Base-by-base conservation (phyloP, 1,139 yeast genomes). In the Candida glucosophila region DNA sequence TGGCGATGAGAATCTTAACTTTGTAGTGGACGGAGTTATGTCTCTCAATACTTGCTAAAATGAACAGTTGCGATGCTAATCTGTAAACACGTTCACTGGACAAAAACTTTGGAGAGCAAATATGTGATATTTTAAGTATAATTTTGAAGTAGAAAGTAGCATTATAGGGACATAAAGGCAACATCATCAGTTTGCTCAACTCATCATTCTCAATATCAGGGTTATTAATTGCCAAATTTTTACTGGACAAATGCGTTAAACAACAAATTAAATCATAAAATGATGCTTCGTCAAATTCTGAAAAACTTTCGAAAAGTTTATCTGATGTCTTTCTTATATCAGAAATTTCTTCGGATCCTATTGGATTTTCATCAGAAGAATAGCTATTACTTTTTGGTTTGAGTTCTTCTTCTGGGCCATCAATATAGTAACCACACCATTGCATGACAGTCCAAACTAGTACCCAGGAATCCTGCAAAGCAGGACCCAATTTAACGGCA, bases 401-500 rank as follows among this genome's bases (percentile, higher is more conserved):
- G n/a, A n/a, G 20, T 44, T 49, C 24, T 36, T 60, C 60, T 17
- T 80, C 73, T 2, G 80, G 74, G 0, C 90, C 86, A 41, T 74
- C 58, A 20, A 78, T 38, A 44, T 61, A 68, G 51, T 73, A 71
- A 40, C 75, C 67, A 35, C 74, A 60, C 94, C 95, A 70, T 53
- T 82, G 94, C 29, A 88, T 60, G 0, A 93, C 69, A 7, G 71
- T 64, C 46, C 85, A 61, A 8, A 85, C 54, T 15, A 74, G 66
- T 12, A 54, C 51, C 97, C 97, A 90, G 15, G 83, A 73, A 1
- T 54, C 47, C 6, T 67, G 68, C 12, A 88, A 58, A 1, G 76
- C 68, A 0, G 88, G 69, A 0, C 95, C 96, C 15, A 88, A 52
- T 0, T 95, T 80, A 3, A 77, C 66, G 0, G 90, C 88, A 24